Evolutionary conservation across 1,284 basidiomycete species (phyloP), one percentile per base, ranked within the genome.

Genomic region (Anthracocystis panici-leucophaei): DNA sequence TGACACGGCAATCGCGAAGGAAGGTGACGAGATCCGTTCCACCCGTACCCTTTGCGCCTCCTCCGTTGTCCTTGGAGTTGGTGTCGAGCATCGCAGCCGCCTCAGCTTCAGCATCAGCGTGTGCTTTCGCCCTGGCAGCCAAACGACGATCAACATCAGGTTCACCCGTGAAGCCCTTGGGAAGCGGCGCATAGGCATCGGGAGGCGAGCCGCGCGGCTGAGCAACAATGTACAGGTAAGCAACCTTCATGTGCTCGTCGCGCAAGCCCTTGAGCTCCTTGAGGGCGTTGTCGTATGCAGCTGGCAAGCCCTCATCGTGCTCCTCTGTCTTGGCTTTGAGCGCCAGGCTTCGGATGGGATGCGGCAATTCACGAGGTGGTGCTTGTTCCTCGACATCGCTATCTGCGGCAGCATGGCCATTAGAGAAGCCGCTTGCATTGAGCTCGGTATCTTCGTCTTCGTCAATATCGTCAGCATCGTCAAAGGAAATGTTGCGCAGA

Each of bases 161-260:
- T 14, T 69, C 72, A 11, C 61, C 72, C 0, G 74, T 76, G 46
- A 80, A 75, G 5, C 60, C 63, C 35, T 74, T 74, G 14, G 65
- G 64, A 18, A 82, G 64, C 18, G 64, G 68, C 5, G 80, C 70
- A 33, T 75, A 80, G 42, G 78, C 78, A 14, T 68, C 52, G 3
- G 80, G 77, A 9, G 81, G 78, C 8, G 72, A 59, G 2, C 60
- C 56, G 40, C 79, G 70, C n/a, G 80, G 75, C 51, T 82, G 82
- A 11, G 73, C 65, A 23, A 84, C 73, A 58, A 82, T 94, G 85
- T 95, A 96, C 54, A 93, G 81, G 29, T 92, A 89, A 23, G 92
- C 94, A 63, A 97, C 92, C 57, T 90, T 89, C 87, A 97, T 92
- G 86, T 97, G 95, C 50, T 91, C 91, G 80, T 96, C 92, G 53